Evolutionary conservation across 2,329 filamentous ascomycete species (phyloP), one percentile per base, ranked within the genome.

Genomic region (Trichophyton schoenleinii): DNA sequence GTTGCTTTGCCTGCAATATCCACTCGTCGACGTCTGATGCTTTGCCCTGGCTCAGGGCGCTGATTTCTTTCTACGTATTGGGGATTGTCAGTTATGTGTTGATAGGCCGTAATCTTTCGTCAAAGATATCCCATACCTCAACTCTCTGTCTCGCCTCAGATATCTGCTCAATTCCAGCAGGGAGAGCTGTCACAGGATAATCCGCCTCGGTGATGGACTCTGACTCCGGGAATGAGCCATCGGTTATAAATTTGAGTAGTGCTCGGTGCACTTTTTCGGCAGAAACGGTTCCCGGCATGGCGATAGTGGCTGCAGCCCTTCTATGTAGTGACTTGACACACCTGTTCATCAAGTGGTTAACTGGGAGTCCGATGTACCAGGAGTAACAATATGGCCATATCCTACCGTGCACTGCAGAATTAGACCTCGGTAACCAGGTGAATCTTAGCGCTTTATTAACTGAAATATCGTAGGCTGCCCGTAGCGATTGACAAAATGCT

Each of bases 1-100:
- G 82, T 59, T 86, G 84, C 73, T 89, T 89, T 57, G 91, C 90
- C 72, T 94, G 89, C 59, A 80, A 77, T 61, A 95, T 88, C 92
- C 92, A 97, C 59, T 86, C 83, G 70, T 90, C 87, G 58, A 96
- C 87, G 68, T 95, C 87, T 44, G 86, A 83, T 61, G 86, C 87
- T 18, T 85, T 87, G 66, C 90, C 85, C 69, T 85, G 83, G 73
- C 91, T 95, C 64, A 94, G 83, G 22, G 78, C 73, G 65, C 86
- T 87, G 62, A 97, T 87, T 68, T 95, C 86, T 63, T 81, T 75
- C 85, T 88, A 67, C 55, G 2, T n/a, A 58, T 9, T 4, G 28
- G 62, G 7, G 15, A 9, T 64, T 60, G 62, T 52, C 18, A 25
- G 11, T 7, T 11, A 52, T n/a, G 2, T 18, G 6, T 34, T 7